Evolutionary conservation across 345 rosid species (phyloP), one percentile per base, ranked within the genome.

Genomic region (Diplotaxis tenuifolia): DNA sequence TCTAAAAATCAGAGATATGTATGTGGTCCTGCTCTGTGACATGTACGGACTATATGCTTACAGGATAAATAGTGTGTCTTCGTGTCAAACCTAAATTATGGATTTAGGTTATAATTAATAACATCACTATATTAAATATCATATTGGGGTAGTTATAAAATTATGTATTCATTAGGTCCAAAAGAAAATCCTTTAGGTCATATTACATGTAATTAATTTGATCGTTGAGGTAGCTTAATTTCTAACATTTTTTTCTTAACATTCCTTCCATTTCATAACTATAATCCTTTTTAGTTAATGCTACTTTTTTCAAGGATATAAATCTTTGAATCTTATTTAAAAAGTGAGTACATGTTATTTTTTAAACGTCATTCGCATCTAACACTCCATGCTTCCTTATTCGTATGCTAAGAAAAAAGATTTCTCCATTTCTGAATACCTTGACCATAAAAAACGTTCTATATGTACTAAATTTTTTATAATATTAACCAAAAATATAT

Each of bases 21-120:
- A n/a, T 70, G 79, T 76, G 75, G 75, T 76, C 79, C 75, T 70
- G 53, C 66, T 55, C 66, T 68, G 65, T 38, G 14, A 68, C 70
- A 62, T 75, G 75, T 75, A 75, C 74, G 75, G 79, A 75, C 53
- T 53, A 56, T 42, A 65, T 42, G 29, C 49, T 73, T 36, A 38
- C 64, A 64, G 38, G 52, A 45, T 47, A 56, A 18, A 52, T 52
- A 10, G 21, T n/a, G n/a, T n/a, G n/a, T n/a, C n/a, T n/a, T n/a
- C n/a, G n/a, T n/a, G n/a, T n/a, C 45, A 34, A 27, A 42, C 59
- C 53, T 47, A 47, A 16, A 29, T 73, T 18, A 58, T 66, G 34
- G 42, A 31, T 45, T 66, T 40, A 4, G 61, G 9, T 67, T 52
- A 47, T 66, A 67, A 32, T 58, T 27, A 40, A 11, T 25, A 65